Evolutionary conservation across 2,329 filamentous ascomycete genomes (phyloP).

Genomic region (Alternaria tenuissima): DNA sequence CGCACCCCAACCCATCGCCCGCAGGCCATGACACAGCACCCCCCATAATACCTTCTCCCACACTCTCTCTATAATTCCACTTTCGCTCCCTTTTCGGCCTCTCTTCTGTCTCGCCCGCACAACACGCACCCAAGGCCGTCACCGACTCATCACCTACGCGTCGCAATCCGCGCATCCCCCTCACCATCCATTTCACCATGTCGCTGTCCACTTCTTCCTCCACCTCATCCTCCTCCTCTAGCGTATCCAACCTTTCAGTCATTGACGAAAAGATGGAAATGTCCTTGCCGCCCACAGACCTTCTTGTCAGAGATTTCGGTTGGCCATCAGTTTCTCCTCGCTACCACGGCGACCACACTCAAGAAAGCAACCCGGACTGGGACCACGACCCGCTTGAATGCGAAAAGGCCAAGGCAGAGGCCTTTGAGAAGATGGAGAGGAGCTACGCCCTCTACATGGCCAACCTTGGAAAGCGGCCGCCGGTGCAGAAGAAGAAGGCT

Average conservation of each 20-base stretch:
- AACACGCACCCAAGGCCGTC: constrained; percentile 7
- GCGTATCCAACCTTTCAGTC: constrained; percentile 19
- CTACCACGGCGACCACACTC: constrained; percentile 37
- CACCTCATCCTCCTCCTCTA: constrained; percentile 10
- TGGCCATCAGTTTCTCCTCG: constrained; percentile 33
- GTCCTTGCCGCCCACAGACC: constrained; percentile 5
- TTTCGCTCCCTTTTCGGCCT: background rate
- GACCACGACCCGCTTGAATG: constrained; percentile 34
- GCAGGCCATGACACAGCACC: constrained; percentile 13
- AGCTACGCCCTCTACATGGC: constrained; percentile 38
- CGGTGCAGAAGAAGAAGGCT: constrained; percentile 29
- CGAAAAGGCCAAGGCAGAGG: constrained; percentile 28
- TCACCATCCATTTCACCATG: constrained; percentile 11
- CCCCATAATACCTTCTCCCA: background rate
- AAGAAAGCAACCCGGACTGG: constrained; percentile 38
- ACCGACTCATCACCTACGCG: constrained; percentile 12
- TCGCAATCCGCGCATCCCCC: constrained; percentile 6
- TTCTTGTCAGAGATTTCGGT: constrained; percentile 35
- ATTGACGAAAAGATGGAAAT: constrained; percentile 25
- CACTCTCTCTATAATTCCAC: constrained; percentile 2
- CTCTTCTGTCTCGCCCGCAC: background rate
- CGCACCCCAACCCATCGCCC: constrained; percentile 6
- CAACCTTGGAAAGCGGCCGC: constrained; percentile 20
- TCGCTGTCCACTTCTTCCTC: constrained; percentile 12
- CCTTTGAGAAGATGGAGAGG: constrained; percentile 34